These are phyloP conservation scores for Alternaria arborescens DNA, from an alignment of 2,329 filamentous ascomycete genomes.

Conservation along the genomic window DNA sequence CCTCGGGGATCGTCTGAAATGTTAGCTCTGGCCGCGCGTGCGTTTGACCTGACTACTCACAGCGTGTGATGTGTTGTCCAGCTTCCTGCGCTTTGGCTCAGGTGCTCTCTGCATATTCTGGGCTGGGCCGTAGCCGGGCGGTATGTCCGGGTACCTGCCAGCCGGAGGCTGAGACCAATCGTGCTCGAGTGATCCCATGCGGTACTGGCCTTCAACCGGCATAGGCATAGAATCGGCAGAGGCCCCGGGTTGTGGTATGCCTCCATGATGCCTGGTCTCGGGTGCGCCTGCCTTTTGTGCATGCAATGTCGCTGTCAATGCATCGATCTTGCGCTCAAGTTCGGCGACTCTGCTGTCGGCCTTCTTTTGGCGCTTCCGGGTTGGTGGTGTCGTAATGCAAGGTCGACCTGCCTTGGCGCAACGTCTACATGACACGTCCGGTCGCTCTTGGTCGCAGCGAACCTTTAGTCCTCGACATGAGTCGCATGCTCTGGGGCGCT, in stretches of 20 bases:
- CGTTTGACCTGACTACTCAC: slow-evolving; percentile 25
- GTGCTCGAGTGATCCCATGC: slow-evolving; percentile 39
- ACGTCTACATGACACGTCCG: slow-evolving; percentile 67
- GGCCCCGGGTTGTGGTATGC: slow-evolving; percentile 32
- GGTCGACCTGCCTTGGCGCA: slow-evolving; percentile 81
- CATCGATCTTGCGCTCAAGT: slow-evolving; percentile 92
- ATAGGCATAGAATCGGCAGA: slow-evolving; percentile 18
- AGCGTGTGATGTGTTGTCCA: slow-evolving; percentile 37
- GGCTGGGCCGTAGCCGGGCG: slow-evolving; percentile 44
- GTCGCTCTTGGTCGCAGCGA: slow-evolving; percentile 80
- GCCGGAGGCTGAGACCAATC: slow-evolving; percentile 37
- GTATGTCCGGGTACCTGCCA: slow-evolving; percentile 35
- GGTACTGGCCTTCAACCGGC: slow-evolving; percentile 35
- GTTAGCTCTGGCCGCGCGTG: slow-evolving; percentile 8
- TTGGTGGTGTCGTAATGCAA: slow-evolving; percentile 73
- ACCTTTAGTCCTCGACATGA: slow-evolving; percentile 65
- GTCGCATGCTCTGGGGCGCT: slow-evolving; percentile 59
- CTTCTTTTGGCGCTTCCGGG: slow-evolving; percentile 86
- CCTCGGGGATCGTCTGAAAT: slow-evolving; percentile 46
- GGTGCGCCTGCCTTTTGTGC: slow-evolving; percentile 55
- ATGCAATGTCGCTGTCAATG: slow-evolving; percentile 80
- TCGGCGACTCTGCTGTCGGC: slow-evolving; percentile 89
- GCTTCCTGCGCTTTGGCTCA: slow-evolving; percentile 45
- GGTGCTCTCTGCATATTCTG: slow-evolving; percentile 42
- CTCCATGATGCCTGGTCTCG: slow-evolving; percentile 32